Percentiles rank a stretch among this genome's conserved stretches.
These are phyloP conservation scores for Miscanthus lutarioriparius DNA, from an alignment of 176 grass and related monocot genomes.

Conservation along the genomic window DNA sequence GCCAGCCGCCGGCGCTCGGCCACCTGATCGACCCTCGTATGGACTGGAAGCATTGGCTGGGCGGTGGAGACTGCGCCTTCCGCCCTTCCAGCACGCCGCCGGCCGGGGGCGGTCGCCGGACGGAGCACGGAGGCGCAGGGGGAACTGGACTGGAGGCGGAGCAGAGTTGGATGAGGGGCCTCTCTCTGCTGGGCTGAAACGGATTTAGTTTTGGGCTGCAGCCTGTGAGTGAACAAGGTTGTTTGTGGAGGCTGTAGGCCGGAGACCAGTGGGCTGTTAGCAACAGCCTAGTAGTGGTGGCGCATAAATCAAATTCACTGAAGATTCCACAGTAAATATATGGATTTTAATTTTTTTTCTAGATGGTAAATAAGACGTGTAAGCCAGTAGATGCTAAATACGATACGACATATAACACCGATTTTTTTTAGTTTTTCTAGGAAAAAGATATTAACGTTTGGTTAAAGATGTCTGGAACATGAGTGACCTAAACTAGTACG, in stretches of 20 bases:
- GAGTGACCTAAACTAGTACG: no score
- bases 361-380: no score
- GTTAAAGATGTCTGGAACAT: no score
- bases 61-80: neutral
- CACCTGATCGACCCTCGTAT: neutral
- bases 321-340: no score
- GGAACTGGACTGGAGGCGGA: neutral
- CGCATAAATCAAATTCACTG: no score
- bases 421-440: no score
- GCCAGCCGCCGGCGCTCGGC: neutral
- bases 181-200: neutral
- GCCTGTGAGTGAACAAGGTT: neutral
- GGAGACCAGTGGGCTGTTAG: neutral
- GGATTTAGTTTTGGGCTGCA: neutral
- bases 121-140: neutral
- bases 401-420: no score
- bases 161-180: neutral
- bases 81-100: neutral
- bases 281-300: neutral
- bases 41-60: neutral
- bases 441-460: no score
- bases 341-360: no score
- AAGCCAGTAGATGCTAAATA: no score
- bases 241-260: no score
- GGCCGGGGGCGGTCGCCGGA: neutral